Evolutionary conservation across 1,284 basidiomycete species (phyloP).

Genomic region (Heterobasidion parviporum): DNA sequence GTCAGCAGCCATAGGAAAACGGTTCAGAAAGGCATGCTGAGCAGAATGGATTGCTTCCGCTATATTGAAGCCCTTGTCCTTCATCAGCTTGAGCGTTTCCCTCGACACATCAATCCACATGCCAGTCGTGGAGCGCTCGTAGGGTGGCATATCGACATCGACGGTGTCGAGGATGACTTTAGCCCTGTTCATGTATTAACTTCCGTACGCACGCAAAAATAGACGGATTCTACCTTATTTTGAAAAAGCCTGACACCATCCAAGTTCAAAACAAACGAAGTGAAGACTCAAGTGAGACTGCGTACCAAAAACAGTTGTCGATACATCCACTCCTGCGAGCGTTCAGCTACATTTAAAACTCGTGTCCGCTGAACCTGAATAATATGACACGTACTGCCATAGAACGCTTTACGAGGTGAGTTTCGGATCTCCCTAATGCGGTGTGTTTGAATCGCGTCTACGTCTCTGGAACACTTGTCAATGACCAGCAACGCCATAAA

Average conservation of each 20-base stretch:
- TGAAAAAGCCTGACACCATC: conserved; percentile 7
- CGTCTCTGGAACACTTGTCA: conserved; percentile 40
- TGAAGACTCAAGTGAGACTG: conserved; percentile 20
- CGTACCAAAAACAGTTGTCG: conserved; percentile 71
- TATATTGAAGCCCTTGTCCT: conserved; percentile 48
- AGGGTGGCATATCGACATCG: conserved; percentile 66
- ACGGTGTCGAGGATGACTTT: conserved; percentile 4
- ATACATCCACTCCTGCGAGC: conserved; percentile 53
- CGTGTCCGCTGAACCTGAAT: not conserved
- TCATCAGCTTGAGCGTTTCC: conserved; percentile 43
- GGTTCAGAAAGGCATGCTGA: conserved; percentile 77
- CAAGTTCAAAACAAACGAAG: conserved; percentile 10
- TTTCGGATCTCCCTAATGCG: conserved; percentile 66
- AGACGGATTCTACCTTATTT: conserved; percentile 41
- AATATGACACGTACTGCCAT: conserved; percentile 49
- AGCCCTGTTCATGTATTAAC: not conserved
- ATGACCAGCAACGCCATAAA: not conserved
- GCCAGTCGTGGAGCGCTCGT: conserved; percentile 70
- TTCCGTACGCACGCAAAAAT: not conserved
- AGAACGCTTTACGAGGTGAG: conserved; percentile 56
- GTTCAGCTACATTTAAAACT: not conserved
- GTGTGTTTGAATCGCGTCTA: conserved; percentile 73
- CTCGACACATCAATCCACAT: conserved; percentile 83
- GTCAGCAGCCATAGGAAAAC: conserved; percentile 65
- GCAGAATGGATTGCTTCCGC: conserved; percentile 83